Conservation (phyloP, 225 moss, liverwort and hornwort genomes). For the Bryoerythrophyllum caledonicum region DNA sequence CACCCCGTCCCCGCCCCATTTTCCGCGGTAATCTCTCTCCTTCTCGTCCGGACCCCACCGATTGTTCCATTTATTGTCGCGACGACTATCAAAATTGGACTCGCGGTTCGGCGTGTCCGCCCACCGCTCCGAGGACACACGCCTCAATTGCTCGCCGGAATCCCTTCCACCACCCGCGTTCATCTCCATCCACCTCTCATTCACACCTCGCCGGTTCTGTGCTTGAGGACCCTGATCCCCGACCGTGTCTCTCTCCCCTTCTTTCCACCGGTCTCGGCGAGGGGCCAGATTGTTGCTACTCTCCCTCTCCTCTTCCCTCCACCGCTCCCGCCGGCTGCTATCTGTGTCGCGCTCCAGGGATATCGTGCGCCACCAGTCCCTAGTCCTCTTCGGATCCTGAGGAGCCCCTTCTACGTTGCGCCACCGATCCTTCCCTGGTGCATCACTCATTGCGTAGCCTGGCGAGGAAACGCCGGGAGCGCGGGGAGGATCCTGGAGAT, state of each 20-base stretch:
- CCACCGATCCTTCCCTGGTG: conserved; percentile 63
- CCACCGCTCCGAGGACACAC: conserved; percentile 55
- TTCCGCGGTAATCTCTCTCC: conserved; percentile 65
- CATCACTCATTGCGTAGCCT: conserved; percentile 69
- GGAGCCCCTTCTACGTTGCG: conserved; percentile 52
- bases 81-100: conserved; percentile 64
- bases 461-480: conserved; percentile 64
- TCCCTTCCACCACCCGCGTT: conserved; percentile 52
- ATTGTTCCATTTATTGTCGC: conserved; percentile 71
- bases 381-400: conserved; percentile 62
- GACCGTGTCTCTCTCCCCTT: conserved; percentile 58
- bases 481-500: conserved; percentile 75
- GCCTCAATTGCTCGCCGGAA: conserved; percentile 48
- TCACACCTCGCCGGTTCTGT: conserved; percentile 44
- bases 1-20: conserved; percentile 53
- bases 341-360: conserved; percentile 69
- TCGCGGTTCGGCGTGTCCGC: conserved; percentile 61
- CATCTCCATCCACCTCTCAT: conserved; percentile 63
- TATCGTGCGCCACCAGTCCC: conserved; percentile 76
- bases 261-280: conserved; percentile 73
- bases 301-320: conserved; percentile 80
- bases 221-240: conserved; percentile 49
- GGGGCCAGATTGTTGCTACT: conserved; percentile 55
- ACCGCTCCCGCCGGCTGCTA: conserved; percentile 64
- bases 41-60: conserved; percentile 77